Evolutionary conservation across 2,329 filamentous ascomycete species (phyloP), one percentile per base, ranked within the genome.

Genomic region (Colletotrichum sp.): DNA sequence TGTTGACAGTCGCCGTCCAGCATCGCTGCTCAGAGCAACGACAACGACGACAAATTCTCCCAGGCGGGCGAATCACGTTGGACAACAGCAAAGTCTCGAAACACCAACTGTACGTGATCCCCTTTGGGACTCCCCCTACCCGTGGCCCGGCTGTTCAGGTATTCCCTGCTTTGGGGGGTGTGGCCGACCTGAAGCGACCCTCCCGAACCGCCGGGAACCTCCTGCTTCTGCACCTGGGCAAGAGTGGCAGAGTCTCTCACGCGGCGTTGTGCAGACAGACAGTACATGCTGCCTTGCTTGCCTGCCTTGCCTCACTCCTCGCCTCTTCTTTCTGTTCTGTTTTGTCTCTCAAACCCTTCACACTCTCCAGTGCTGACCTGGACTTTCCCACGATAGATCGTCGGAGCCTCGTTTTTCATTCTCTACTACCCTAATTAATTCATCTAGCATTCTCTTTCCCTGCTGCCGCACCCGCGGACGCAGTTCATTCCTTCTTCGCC

Each of bases 51-150:
- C 75, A 77, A 65, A 71, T 73, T 73, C 75, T 62, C 77, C 24
- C 68, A 30, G 63, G 59, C 34, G 72, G 48, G 44, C 70, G 73
- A 79, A 81, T 80, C 79, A 81, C 79, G 73, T 78, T 79, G 77
- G 77, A 48, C 57, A 26, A 52, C 30, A 26, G 80, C 80, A 78
- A 81, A 79, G 75, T 81, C 80, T 83, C 85, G 84, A 87, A 87
- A 88, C 85, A 78, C 82, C 81, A 83, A 83, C 78, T 81, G 86
- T 86, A 86, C 81, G 85, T 86, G 84, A 84, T 84, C 80, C 80
- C 81, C 78, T 80, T 80, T 75, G 80, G 76, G 75, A 72, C 78
- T 78, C 78, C 81, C 72, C 81, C 80, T 82, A 79, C 81, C 78
- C 83, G 80, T 79, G 78, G 82, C 81, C 80, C 80, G 79, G 79